Evolutionary conservation across 1,284 basidiomycete species (phyloP), one percentile per base, ranked within the genome.

Genomic region (Pseudozyma flocculosa): DNA sequence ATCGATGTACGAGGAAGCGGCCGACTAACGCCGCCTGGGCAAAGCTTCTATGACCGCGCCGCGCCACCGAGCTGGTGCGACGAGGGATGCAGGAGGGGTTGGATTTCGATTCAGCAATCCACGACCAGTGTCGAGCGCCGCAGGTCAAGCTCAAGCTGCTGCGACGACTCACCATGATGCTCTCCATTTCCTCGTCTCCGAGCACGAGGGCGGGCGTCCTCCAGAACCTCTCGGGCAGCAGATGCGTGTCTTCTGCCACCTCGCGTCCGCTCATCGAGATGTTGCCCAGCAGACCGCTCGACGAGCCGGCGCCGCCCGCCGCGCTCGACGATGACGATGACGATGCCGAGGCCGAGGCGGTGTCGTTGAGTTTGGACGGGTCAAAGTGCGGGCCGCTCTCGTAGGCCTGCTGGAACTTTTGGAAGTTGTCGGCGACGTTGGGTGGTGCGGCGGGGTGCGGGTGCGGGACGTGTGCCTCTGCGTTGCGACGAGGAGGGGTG

Each of bases 381-480:
- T 76, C 48, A 46, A 76, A 78, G 40, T 78, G 75, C 2, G 75
- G 75, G 26, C 75, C 75, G 13, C 65, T 66, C 8, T 54, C 38
- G 24, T 66, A 68, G 18, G 68, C 52, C 47, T 76, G 50, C 37
- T 70, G 67, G 49, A 76, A 78, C 22, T 73, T 61, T 24, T 53
- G 45, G 58, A 76, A 78, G 24, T 61, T 48, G 4, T 53, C 45
- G 22, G 45, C 65, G 37, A 76, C 50, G 29, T 53, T 54, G 5
- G 54, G n/a, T 2, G 75, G 75, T 30, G 75, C 75, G 40, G 60
- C 73, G 9, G 75, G 75, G 40, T 78, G 75, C 18, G 75, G 70
- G 37, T 75, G 62, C 9, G 71, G 73, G 34, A 39, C 57, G 40
- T 75, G 72, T 9, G 55, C 11, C 18, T 61, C 73, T 72, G 54